Conservation (phyloP, 139 green algal genomes). For the Edaphochlamys debaryana region DNA sequence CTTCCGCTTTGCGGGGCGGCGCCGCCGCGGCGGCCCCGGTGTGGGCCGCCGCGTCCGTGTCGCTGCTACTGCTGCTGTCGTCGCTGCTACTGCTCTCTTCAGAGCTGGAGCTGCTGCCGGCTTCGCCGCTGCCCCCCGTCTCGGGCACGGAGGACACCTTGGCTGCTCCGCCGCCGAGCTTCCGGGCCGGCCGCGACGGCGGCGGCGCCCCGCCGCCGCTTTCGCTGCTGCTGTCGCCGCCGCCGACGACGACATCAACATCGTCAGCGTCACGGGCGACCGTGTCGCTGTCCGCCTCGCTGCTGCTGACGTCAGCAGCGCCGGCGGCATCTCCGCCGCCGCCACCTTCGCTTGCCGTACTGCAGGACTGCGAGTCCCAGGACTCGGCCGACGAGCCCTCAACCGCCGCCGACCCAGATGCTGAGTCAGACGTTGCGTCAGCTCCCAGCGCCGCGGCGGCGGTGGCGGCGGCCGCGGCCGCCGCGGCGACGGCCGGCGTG, state of each 20-base stretch:
- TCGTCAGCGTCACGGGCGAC: too few relatives aligned
- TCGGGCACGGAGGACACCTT: conserved; percentile 32
- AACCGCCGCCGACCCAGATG: neutral
- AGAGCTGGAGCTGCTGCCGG: neutral
- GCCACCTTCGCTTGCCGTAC: neutral
- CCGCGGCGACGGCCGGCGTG: too few relatives aligned
- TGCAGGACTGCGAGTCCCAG: neutral
- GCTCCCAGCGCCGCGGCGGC: neutral
- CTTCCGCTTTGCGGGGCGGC: neutral
- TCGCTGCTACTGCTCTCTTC: conserved; percentile 19
- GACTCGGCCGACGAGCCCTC: too few relatives aligned
- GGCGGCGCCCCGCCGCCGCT: neutral
- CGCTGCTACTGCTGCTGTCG: neutral
- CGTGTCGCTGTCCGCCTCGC: too few relatives aligned
- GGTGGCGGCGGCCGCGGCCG: neutral
- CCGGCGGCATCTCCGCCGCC: neutral
- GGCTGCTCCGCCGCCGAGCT: too few relatives aligned
- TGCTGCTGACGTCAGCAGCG: too few relatives aligned
- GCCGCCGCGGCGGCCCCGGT: neutral
- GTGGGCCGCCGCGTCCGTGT: neutral
- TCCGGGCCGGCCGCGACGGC: too few relatives aligned
- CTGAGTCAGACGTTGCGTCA: neutral
- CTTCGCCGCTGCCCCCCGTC: conserved; percentile 38
- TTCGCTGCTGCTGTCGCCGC: neutral
- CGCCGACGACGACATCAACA: neutral